These are phyloP conservation scores for Incumbomyces lentus DNA, from an alignment of 2,329 filamentous ascomycete species.

Conservation along the genomic window DNA sequence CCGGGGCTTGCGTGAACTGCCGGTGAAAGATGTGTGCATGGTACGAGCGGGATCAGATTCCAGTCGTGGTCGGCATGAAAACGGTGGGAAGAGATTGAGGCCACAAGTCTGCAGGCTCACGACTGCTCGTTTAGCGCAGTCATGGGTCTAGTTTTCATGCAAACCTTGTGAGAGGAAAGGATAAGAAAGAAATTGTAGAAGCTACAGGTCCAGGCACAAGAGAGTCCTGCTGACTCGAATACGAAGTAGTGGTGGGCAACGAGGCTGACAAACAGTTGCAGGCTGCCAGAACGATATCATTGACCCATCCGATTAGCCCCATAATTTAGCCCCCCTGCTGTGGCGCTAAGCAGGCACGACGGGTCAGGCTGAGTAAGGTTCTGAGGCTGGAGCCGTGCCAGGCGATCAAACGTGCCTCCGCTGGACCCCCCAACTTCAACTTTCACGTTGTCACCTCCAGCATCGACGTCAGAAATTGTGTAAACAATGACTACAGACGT, in stretches of 20 bases:
- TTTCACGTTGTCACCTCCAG: too few species aligned
- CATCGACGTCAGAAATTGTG: too few species aligned
- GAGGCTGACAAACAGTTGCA: neutral
- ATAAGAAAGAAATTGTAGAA: neutral
- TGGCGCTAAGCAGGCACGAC: too few species aligned
- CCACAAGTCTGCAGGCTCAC: neutral
- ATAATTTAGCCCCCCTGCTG: too few species aligned
- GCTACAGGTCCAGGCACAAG: too few species aligned
- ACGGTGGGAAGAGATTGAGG: neutral
- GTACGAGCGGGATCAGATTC: conserved; percentile 3
- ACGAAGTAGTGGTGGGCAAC: neutral
- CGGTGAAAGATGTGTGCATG: conserved; percentile 92
- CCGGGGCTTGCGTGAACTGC: conserved; percentile 70
- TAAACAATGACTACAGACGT: conserved; percentile 29
- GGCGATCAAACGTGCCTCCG: too few species aligned
- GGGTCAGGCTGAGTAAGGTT: too few species aligned
- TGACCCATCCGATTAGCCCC: too few species aligned
- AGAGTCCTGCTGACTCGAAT: too few species aligned
- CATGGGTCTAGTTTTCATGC: neutral
- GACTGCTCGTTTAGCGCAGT: neutral
- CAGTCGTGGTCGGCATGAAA: neutral
- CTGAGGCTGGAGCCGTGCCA: too few species aligned
- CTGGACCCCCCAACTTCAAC: too few species aligned
- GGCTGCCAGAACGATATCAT: neutral
- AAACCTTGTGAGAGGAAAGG: neutral